phyloP scores from a whole-genome alignment of 805 yeast species.

The Tetrapisispora iriomotensis region DNA sequence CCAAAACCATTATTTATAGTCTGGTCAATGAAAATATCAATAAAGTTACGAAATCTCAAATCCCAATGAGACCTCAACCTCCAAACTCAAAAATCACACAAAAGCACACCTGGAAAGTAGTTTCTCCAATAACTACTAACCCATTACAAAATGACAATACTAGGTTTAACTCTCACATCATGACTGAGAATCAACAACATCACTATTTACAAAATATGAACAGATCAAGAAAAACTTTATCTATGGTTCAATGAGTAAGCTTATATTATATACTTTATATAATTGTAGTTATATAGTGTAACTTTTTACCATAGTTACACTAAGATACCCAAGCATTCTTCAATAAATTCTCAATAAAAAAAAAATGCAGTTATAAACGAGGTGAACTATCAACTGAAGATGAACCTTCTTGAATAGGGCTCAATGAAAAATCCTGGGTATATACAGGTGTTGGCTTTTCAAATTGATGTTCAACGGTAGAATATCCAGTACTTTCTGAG shows the following conservation, averaged over 20 bases:
- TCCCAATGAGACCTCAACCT: not conserved
- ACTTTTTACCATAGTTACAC: not conserved
- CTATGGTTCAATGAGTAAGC: not conserved
- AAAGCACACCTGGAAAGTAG: not conserved
- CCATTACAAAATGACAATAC: too few relatives aligned
- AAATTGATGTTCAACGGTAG: conserved; percentile 4
- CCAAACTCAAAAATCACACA: not conserved
- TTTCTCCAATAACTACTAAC: not conserved
- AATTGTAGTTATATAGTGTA: too few relatives aligned
- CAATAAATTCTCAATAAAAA: not conserved
- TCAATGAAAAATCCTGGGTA: conserved; percentile 6
- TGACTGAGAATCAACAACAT: not conserved
- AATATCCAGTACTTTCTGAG: not conserved
- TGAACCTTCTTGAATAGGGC: conserved; percentile 24
- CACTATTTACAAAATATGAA: conserved; percentile 8
- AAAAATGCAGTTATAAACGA: not conserved
- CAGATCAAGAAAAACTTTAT: conserved; percentile 5
- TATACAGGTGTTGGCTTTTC: conserved; percentile 21
- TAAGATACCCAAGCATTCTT: not conserved
- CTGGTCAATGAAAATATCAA: conserved; percentile 9
- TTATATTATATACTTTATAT: too few relatives aligned
- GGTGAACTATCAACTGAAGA: conserved; percentile 27
- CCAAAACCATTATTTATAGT: conserved; percentile 17
- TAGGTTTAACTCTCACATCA: too few relatives aligned
- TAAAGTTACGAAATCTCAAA: not conserved